Base-by-base conservation (phyloP, 768 basidiomycete genomes). In the Suillus clintonianus region DNA sequence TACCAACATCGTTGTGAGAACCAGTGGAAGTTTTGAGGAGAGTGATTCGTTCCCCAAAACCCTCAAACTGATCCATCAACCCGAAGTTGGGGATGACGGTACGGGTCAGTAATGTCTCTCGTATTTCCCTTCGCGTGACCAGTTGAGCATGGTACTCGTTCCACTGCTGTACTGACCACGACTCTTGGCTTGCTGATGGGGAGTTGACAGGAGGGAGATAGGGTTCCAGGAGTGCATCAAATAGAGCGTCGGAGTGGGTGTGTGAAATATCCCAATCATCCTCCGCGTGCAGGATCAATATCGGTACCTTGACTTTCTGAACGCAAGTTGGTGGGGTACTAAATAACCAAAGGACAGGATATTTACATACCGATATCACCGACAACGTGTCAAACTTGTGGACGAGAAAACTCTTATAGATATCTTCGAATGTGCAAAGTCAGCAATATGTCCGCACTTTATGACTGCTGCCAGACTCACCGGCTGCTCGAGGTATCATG, bases 211-310 rank as follows among this genome's bases (percentile, higher is more conserved):
- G 70, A 2, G 90, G 90, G 9, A 94, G 80, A 61, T 84, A 77
- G 1, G 86, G 86, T 24, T 88, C 86, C 36, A 92, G 72, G 62
- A 94, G 84, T 0, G 83, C 78, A 34, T 90, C 80, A 75, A 93
- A 93, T 27, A 95, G 83, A 0, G 79, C 75, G 15, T 81, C 79
- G 0, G 93, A 88, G 71, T 95, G 93, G 0, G 82, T 78, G 67
- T 86, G 80, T 0, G 89, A 88, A 54, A 95, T 93, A 27, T 91
- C 88, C 68, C 77, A 80, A 75, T 95, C 94, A 72, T 94, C 81
- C 64, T 83, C 79, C 8, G 93, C 86, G 72, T 95, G 94, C 0
- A 83, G 86, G 65, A 95, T 82, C 42, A 94, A 78, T 8, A 91
- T 82, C 10, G 89, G 87, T 0, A 85, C 84, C 67, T 86, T 85